Evolutionary conservation across 768 basidiomycete species (phyloP), one percentile per base, ranked within the genome.

Genomic region (Termitomyces sp.): DNA sequence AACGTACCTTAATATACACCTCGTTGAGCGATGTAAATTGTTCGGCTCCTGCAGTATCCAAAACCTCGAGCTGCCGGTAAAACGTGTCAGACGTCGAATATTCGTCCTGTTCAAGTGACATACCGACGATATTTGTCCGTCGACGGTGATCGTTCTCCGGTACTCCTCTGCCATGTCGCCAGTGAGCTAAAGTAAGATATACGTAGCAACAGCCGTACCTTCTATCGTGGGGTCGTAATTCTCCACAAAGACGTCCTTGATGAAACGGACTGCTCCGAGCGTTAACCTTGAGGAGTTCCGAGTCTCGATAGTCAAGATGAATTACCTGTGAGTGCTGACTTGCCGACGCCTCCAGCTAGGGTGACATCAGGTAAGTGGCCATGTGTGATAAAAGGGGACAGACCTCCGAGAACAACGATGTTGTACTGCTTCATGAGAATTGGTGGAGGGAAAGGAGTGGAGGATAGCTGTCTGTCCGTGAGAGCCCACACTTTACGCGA

Each of bases 11-110:
- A 67, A 92, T 91, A 66, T 91, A 91, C 9, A 87, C 74, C 70
- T 92, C 90, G 60, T 89, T 90, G 52, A 91, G 73, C 9, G 86
- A 85, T 15, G 78, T 87, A 68, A 92, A 92, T 68, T 91, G 90
- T 63, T 91, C 90, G n/a, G 87, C 85, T 12, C 90, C 90, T 23
- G 90, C 90, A 11, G 90, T 91, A 67, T 92, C 90, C 55, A 91
- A 69, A 51, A 92, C 83, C 67, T 92, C 87, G 53, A 91, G 80
- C 90, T 91, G 63, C 30, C 48, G 10, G 60, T 43, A 28, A 58
- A 50, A 55, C 28, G 53, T 37, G 47, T 58, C 35, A 55, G 50
- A 51, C 26, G 46, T 38, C 19, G 38, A 49, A n/a, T 23, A 19
- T 46, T 49, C 37, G 26, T n/a, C 3, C 12, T 38, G 23, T 23